Evolutionary conservation across 768 basidiomycete genomes (phyloP).

Genomic region (Phaeolepiota aurea): DNA sequence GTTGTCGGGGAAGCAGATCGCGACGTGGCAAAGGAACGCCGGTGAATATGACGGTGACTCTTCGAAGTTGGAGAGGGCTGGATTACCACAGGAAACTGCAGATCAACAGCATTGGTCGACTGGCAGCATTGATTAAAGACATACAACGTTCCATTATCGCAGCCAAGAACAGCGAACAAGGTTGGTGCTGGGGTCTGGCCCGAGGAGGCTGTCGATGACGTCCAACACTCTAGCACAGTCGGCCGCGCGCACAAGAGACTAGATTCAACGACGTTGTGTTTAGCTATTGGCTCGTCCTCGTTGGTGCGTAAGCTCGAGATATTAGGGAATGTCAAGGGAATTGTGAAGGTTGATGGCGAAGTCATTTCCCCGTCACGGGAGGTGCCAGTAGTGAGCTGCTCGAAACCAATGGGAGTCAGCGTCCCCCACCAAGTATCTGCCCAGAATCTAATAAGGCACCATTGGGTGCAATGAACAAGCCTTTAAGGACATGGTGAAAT

Average conservation of each 20-base stretch:
- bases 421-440: too few species aligned
- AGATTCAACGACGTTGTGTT: constrained; percentile 15
- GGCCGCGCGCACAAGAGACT: constrained; percentile 23
- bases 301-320: constrained; percentile 9
- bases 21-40: constrained; percentile 18
- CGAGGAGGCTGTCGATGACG: background rate
- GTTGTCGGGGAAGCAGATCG: constrained; percentile 29
- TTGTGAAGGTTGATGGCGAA: constrained; percentile 5
- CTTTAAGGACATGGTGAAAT: too few species aligned
- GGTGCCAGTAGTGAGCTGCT: too few species aligned
- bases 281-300: constrained; percentile 5
- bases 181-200: constrained; percentile 5
- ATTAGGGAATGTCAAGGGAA: constrained; percentile 27
- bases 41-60: constrained; percentile 11
- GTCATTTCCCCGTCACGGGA: too few species aligned
- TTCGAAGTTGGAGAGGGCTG: constrained; percentile 13
- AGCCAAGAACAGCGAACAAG: constrained; percentile 27
- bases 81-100: constrained; percentile 8
- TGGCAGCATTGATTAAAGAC: constrained; percentile 21
- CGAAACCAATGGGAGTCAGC: too few species aligned
- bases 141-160: constrained; percentile 36
- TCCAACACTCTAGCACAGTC: constrained; percentile 23
- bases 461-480: too few species aligned
- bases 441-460: too few species aligned
- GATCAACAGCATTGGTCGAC: constrained; percentile 7